Evolutionary conservation across 495 filamentous ascomycete species (phyloP).

Genomic region (Lepraria neglecta): DNA sequence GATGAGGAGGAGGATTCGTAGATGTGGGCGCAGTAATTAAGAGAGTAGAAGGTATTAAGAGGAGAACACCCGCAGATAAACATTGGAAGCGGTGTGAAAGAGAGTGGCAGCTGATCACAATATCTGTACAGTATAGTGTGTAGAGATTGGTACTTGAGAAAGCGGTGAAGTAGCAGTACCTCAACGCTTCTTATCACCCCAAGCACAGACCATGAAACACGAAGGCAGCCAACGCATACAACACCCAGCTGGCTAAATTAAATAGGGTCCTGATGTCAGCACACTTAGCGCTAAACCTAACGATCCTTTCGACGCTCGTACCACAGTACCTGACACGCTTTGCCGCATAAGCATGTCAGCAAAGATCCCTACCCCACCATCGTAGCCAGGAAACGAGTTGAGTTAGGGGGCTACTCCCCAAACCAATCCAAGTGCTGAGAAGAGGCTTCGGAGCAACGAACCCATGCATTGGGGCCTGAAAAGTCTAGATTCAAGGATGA

Average conservation of each 20-base stretch:
- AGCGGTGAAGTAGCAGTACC: neutral
- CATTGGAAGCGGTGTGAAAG: conserved; percentile 3
- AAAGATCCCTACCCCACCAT: neutral
- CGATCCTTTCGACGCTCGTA: neutral
- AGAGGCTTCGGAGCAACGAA: neutral
- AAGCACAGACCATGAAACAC: neutral
- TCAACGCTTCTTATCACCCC: conserved; percentile 5
- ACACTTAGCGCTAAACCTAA: neutral
- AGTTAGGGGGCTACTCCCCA: neutral
- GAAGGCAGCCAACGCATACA: neutral
- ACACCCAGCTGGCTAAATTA: neutral
- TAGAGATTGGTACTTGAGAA: neutral
- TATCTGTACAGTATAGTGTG: neutral
- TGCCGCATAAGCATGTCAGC: conserved; percentile 6
- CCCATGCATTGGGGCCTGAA: conserved; percentile 5
- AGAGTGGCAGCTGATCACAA: neutral
- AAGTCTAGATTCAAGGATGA: neutral
- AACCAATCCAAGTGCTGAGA: neutral
- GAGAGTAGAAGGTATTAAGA: conserved; percentile 15
- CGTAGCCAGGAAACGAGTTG: neutral
- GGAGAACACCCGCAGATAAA: conserved; percentile 18
- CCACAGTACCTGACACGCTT: conserved; percentile 5
- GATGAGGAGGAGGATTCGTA: conserved; percentile 4
- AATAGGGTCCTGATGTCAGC: neutral
- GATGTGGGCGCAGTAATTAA: conserved; percentile 12